A percentile compares a stretch with the other conserved stretches of the same genome.
Conservation (phyloP, 2,329 filamentous ascomycete species). For the Periconia sp. region DNA sequence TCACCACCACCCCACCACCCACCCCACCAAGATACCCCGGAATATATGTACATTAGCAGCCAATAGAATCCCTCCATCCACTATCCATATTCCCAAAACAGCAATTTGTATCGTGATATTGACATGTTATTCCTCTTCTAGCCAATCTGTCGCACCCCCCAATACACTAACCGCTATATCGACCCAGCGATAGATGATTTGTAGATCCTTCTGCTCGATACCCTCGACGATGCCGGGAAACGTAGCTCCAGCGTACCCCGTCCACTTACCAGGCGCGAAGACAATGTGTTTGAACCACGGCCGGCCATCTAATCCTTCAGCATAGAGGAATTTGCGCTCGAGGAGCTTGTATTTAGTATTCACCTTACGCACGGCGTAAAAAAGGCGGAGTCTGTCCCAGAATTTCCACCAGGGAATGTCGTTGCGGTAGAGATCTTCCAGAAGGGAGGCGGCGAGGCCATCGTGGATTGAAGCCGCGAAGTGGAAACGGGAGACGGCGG, state of each 20-base stretch:
- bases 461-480: conserved; percentile 56
- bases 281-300: conserved; percentile 95
- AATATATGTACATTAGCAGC: too few species aligned
- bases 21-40: too few species aligned
- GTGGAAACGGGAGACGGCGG: conserved; percentile 52
- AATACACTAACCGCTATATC: conserved; percentile 43
- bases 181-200: conserved; percentile 45
- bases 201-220: conserved; percentile 53
- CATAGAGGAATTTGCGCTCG: conserved; percentile 78
- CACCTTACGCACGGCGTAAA: conserved; percentile 63
- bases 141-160: conserved; percentile 35
- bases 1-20: too few species aligned
- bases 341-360: conserved; percentile 84
- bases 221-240: conserved; percentile 67
- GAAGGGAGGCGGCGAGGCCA: conserved; percentile 49
- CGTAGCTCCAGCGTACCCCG: conserved; percentile 78
- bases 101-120: too few species aligned
- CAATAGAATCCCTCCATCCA: too few species aligned
- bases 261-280: conserved; percentile 89
- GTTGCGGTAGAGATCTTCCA: conserved; percentile 50
- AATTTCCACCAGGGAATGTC: conserved; percentile 78
- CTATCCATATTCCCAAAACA: too few species aligned
- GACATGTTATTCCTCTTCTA: conserved; percentile 25
- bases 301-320: conserved; percentile 74
- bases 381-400: conserved; percentile 66